Conservation (phyloP, 305 asterid species). For the Fraxinus greggii region DNA sequence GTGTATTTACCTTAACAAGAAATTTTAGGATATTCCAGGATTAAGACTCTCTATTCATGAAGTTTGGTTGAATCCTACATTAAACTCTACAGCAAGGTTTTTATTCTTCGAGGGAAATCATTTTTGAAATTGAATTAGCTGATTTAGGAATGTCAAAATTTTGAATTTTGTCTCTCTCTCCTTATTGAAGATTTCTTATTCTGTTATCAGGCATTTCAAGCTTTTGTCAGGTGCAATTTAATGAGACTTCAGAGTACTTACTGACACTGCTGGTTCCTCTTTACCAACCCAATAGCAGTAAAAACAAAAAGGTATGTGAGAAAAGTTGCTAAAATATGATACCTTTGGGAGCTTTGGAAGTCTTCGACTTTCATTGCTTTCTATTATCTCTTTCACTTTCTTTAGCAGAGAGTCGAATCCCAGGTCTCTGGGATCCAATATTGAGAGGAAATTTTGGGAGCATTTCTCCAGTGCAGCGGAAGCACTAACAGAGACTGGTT, state of each 20-base stretch:
- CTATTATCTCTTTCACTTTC: conserved; percentile 77
- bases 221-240: neutral
- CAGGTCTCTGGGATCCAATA: conserved; percentile 51
- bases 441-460: conserved; percentile 35
- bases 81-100: neutral
- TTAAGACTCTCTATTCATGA: neutral
- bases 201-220: neutral
- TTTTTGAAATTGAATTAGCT: neutral
- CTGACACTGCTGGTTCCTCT: neutral
- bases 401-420: conserved; percentile 45
- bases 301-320: neutral
- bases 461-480: conserved; percentile 36
- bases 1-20: neutral
- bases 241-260: neutral
- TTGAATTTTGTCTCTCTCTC: neutral
- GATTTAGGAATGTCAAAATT: neutral
- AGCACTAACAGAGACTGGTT: conserved; percentile 16
- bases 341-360: conserved; percentile 91
- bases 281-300: neutral
- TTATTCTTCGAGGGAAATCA: neutral
- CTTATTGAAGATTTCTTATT: neutral
- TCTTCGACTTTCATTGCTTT: conserved; percentile 75
- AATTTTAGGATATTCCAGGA: neutral
- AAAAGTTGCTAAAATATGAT: conserved; percentile 5
- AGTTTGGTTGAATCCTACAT: neutral